Evolutionary conservation across 176 grass and related monocot species (phyloP).

Genomic region (Tillandsia fasciculata): DNA sequence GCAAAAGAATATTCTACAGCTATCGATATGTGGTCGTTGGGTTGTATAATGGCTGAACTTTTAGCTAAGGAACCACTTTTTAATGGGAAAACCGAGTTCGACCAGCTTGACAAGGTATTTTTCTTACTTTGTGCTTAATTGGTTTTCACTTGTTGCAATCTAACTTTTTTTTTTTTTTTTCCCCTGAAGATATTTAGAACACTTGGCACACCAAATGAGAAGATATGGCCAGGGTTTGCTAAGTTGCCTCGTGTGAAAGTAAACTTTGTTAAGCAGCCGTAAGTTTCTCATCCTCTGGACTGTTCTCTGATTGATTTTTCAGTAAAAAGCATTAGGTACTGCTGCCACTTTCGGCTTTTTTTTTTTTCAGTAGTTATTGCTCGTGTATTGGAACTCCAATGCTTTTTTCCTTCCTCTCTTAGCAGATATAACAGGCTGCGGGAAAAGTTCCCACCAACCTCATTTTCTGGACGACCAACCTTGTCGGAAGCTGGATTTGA

Average conservation of each 20-base stretch:
- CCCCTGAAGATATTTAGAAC: slow-evolving; percentile 66
- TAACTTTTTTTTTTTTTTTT: not conserved
- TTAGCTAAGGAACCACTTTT: slow-evolving; percentile 76
- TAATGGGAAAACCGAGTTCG: slow-evolving; percentile 58
- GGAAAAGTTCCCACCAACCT: slow-evolving; percentile 68
- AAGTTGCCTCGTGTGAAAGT: slow-evolving; percentile 55
- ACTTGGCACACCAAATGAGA: slow-evolving; percentile 65
- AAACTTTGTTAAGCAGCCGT: slow-evolving; percentile 73
- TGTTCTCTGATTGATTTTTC: slow-evolving; percentile 15
- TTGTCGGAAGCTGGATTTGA: slow-evolving; percentile 91
- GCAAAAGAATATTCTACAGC: slow-evolving; percentile 89
- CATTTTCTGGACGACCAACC: slow-evolving; percentile 51
- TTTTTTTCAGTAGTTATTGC: not conserved
- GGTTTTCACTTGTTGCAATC: not conserved
- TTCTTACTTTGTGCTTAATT: not conserved
- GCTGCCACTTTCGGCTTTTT: not conserved
- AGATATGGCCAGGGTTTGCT: slow-evolving; percentile 68
- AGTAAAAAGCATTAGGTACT: not conserved
- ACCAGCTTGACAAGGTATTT: slow-evolving; percentile 73
- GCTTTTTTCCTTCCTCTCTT: not conserved
- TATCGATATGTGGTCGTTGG: slow-evolving; percentile 96
- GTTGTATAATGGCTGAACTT: slow-evolving; percentile 95
- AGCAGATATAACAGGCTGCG: slow-evolving; percentile 54
- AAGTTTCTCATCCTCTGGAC: slow-evolving; percentile 25
- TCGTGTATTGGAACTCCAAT: not conserved